These are phyloP conservation scores for Isatis lusitanica DNA, from an alignment of 441 rosid genomes.

Conservation along the genomic window DNA sequence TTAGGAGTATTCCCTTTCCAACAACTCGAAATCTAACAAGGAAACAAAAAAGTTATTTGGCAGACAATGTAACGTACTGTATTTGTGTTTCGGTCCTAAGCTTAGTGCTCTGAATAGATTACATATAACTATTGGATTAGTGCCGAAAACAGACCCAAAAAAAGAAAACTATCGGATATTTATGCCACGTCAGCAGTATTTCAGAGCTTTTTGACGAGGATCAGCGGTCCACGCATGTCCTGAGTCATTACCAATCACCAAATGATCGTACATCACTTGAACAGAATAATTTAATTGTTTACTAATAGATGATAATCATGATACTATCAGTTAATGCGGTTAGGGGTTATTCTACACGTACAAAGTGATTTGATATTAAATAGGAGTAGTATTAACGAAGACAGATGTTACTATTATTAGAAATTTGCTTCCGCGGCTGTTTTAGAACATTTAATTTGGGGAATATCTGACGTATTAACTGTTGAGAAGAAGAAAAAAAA, in stretches of 20 bases:
- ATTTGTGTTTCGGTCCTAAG: background rate
- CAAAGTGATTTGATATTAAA: too few relatives aligned
- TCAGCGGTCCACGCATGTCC: slow-evolving; percentile 31
- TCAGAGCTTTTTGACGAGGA: background rate
- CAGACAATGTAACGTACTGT: background rate
- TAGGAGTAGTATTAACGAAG: too few relatives aligned
- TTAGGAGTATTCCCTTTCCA: background rate
- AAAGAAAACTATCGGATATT: background rate
- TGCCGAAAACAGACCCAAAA: background rate
- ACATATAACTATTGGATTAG: slow-evolving; percentile 2
- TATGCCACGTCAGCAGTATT: slow-evolving; percentile 20
- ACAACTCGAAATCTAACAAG: background rate
- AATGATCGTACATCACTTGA: background rate
- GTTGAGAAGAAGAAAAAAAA: background rate
- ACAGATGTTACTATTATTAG: too few relatives aligned
- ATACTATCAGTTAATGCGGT: background rate
- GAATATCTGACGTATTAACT: background rate
- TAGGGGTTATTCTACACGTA: too few relatives aligned
- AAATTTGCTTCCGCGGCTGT: background rate
- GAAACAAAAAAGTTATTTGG: background rate
- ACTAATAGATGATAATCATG: too few relatives aligned
- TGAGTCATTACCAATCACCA: slow-evolving; percentile 11
- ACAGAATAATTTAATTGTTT: background rate
- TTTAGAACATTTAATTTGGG: too few relatives aligned
- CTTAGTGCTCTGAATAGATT: background rate